phyloP scores from a whole-genome alignment of 306 rosid genomes.

The Morella rubra region DNA sequence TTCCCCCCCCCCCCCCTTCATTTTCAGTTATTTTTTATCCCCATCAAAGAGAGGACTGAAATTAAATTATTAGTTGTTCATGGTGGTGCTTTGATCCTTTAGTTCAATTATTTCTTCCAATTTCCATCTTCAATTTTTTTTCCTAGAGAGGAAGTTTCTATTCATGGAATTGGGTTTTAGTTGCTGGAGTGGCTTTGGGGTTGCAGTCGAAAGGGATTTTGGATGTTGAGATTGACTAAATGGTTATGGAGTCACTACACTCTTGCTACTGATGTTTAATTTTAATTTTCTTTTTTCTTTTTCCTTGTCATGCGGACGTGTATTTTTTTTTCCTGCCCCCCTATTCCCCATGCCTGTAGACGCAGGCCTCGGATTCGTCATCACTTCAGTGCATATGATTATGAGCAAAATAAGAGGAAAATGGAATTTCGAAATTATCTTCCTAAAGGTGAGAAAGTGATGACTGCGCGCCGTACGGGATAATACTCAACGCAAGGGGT shows the following conservation, averaged over 20 bases:
- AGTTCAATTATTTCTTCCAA: conserved; percentile 33
- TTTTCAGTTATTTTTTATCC: conserved; percentile 6
- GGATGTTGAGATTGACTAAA: conserved; percentile 1
- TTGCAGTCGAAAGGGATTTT: conserved; percentile 22
- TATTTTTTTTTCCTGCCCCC: no score
- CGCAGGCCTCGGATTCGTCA: background rate
- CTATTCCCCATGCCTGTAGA: no score
- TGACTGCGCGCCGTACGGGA: no score
- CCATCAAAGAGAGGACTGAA: conserved; percentile 23
- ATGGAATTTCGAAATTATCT: no score
- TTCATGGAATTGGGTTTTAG: conserved; percentile 2
- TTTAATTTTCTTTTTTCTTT: no score
- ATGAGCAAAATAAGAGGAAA: no score
- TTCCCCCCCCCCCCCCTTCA: background rate
- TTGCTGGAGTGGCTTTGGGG: conserved; percentile 15
- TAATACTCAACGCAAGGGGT: no score
- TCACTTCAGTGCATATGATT: background rate
- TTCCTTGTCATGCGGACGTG: background rate
- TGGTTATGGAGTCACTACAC: background rate
- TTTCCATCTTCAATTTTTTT: background rate
- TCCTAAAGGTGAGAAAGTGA: no score
- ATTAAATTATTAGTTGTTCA: conserved; percentile 36
- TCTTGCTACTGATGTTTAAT: background rate
- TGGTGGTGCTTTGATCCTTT: conserved; percentile 43
- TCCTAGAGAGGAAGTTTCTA: conserved; percentile 9